Percentiles rank a stretch among this genome's conserved stretches.
These are phyloP conservation scores for Akanthomyces uredinophilus DNA, from an alignment of 2,329 filamentous ascomycete genomes.

Conservation along the genomic window DNA sequence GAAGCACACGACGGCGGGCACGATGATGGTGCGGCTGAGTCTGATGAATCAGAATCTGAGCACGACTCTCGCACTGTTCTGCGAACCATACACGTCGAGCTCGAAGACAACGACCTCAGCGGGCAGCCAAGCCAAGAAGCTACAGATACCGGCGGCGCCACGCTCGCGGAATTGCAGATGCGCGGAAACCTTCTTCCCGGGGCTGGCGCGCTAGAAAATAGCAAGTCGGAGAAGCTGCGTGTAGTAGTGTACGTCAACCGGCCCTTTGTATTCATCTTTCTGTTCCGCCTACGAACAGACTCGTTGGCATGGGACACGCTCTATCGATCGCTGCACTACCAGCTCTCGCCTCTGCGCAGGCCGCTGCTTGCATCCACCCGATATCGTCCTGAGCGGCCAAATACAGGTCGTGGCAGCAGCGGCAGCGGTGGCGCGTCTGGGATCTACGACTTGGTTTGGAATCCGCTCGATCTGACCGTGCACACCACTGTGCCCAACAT, in stretches of 20 bases:
- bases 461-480: conserved; percentile 49
- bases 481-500: conserved; percentile 65
- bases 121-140: neutral
- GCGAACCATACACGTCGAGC: conserved; percentile 63
- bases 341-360: conserved; percentile 54
- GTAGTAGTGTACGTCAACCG: conserved; percentile 68
- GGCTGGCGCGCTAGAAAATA: conserved; percentile 41
- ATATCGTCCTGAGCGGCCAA: conserved; percentile 50
- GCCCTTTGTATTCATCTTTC: conserved; percentile 72
- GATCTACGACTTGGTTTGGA: conserved; percentile 61
- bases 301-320: conserved; percentile 51
- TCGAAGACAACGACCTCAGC: conserved; percentile 32
- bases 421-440: conserved; percentile 29
- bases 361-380: conserved; percentile 51
- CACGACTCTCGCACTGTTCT: conserved; percentile 54
- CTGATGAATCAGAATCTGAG: conserved; percentile 29
- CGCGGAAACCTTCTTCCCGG: conserved; percentile 29
- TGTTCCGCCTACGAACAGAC: conserved; percentile 58
- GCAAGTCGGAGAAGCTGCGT: conserved; percentile 53
- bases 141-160: conserved; percentile 24
- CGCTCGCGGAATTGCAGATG: conserved; percentile 30
- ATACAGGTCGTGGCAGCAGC: conserved; percentile 25
- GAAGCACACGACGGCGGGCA: conserved; percentile 31
- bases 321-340: conserved; percentile 56
- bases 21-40: conserved; percentile 25